Conservation (phyloP, 805 yeast species). For the Grigorovia yakushimaensis region DNA sequence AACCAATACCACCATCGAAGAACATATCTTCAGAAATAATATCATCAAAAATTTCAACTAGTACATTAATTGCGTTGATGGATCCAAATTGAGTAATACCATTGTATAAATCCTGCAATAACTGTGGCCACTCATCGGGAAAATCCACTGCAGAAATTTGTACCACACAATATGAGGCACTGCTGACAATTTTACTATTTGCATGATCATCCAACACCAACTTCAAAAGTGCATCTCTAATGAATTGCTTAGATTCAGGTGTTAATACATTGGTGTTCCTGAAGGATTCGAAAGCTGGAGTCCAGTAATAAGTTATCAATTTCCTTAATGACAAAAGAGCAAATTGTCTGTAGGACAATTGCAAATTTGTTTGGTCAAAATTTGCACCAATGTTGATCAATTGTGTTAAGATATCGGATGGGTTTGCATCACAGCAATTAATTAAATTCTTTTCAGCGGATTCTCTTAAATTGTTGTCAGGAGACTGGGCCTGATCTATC, state of each 20-base stretch:
- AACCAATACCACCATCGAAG: constrained; percentile 64
- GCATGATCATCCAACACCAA: constrained; percentile 36
- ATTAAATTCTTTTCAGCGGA: constrained; percentile 44
- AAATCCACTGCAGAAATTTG: constrained; percentile 83
- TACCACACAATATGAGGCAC: constrained; percentile 65
- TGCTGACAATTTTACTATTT: constrained; percentile 51
- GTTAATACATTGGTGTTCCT: constrained; percentile 49
- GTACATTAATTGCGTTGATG: constrained; percentile 47
- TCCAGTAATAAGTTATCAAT: constrained; percentile 68
- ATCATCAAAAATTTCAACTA: constrained; percentile 78
- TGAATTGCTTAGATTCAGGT: constrained; percentile 39
- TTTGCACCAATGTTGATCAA: constrained; percentile 36
- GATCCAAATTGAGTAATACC: constrained; percentile 27
- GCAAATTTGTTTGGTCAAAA: constrained; percentile 10
- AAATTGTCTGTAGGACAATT: constrained; percentile 44
- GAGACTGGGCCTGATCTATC: constrained; percentile 28
- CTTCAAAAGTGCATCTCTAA: constrained; percentile 43
- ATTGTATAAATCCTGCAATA: constrained; percentile 41
- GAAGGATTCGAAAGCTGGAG: constrained; percentile 70
- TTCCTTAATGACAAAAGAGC: constrained; percentile 58
- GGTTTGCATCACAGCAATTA: constrained; percentile 35
- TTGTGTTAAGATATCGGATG: constrained; percentile 36
- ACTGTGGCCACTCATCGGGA: constrained; percentile 92
- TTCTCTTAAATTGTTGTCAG: constrained; percentile 45
- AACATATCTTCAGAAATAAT: constrained; percentile 79